Conservation (phyloP, 345 rosid genomes). For the Triadica sebifera region DNA sequence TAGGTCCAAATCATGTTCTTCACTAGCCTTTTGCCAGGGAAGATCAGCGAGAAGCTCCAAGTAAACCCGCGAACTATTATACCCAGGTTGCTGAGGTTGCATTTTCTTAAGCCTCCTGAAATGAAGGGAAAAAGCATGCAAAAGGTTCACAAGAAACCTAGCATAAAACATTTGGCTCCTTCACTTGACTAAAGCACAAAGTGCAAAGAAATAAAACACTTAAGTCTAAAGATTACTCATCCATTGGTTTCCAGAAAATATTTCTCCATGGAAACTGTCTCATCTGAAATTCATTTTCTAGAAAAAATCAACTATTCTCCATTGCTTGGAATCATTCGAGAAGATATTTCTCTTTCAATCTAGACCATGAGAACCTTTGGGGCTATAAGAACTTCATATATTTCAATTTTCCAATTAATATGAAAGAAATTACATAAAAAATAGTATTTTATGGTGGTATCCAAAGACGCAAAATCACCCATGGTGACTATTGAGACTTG, state of each 20-base stretch:
- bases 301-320: not conserved
- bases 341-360: not conserved
- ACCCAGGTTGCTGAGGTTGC: constrained; percentile 99
- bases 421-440: not conserved
- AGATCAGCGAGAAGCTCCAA: constrained; percentile 97
- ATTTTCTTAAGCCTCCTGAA: constrained; percentile 94
- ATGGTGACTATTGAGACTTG: not conserved
- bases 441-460: not conserved
- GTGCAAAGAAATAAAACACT: not conserved
- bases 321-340: not conserved
- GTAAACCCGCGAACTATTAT: constrained; percentile 91
- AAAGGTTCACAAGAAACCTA: not conserved
- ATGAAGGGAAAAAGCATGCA: constrained; percentile 3
- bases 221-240: not conserved
- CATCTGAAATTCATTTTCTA: not conserved
- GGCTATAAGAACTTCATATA: not conserved
- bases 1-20: constrained; percentile 79
- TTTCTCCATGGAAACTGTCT: not conserved
- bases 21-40: constrained; percentile 93
- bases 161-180: not conserved
- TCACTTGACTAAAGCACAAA: not conserved
- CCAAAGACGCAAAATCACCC: not conserved
- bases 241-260: not conserved
- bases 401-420: not conserved
- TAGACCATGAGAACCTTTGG: not conserved